phyloP scores from a whole-genome alignment of 78 protist genomes.

The Anaeramoeba flamelloides region DNA sequence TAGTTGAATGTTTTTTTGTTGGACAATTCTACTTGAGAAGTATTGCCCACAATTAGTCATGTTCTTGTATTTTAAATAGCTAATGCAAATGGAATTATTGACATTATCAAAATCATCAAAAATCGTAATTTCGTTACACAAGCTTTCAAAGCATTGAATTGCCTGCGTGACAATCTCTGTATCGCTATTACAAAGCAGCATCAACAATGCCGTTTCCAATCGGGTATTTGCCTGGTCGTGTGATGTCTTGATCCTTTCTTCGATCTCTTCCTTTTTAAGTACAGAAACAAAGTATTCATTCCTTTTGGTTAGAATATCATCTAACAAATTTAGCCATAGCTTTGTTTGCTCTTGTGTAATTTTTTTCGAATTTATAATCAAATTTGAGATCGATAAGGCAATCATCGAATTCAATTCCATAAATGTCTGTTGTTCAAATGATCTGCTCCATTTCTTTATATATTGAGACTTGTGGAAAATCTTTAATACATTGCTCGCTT shows the following conservation, averaged over 20 bases:
- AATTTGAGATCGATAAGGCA: not conserved
- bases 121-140: not conserved
- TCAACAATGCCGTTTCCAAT: not conserved
- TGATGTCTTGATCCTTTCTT: too few species aligned
- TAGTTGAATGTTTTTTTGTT: not conserved
- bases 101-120: not conserved
- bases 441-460: conserved; percentile 28
- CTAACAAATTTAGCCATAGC: not conserved
- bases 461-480: conserved; percentile 29
- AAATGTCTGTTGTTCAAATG: conserved; percentile 22
- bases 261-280: too few species aligned
- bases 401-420: conserved; percentile 26
- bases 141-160: not conserved
- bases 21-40: not conserved
- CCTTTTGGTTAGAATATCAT: not conserved
- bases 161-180: not conserved
- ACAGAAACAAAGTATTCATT: not conserved
- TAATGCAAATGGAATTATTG: not conserved
- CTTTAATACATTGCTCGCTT: conserved; percentile 21
- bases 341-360: not conserved
- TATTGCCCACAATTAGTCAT: not conserved
- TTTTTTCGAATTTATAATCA: not conserved
- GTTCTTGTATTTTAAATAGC: not conserved
- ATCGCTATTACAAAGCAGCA: not conserved
- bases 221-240: not conserved